phyloP scores from a whole-genome alignment of 495 filamentous ascomycete species.

The Pseudomonodictys pantanalensis region DNA sequence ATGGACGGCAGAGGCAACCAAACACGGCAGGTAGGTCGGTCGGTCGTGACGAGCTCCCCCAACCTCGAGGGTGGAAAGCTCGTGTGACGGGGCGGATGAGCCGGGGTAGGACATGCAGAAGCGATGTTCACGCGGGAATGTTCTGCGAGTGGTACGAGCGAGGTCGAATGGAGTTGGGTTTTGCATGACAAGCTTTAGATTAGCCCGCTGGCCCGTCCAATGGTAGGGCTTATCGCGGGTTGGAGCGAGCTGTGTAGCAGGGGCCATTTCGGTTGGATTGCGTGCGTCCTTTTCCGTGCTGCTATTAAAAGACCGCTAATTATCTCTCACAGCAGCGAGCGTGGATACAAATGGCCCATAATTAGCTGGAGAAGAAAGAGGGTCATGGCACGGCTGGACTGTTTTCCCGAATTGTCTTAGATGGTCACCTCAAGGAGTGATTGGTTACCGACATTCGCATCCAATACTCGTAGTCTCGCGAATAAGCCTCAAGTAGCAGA shows the following conservation, averaged over 20 bases:
- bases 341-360: constrained; percentile 22
- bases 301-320: constrained; percentile 34
- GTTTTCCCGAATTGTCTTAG: background rate
- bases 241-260: constrained; percentile 1
- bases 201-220: constrained; percentile 21
- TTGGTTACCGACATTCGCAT: constrained; percentile 31
- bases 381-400: background rate
- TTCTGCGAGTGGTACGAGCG: constrained; percentile 24
- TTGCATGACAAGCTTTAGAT: constrained; percentile 34
- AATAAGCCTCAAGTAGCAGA: constrained; percentile 25
- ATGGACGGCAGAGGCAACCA: constrained; percentile 6
- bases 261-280: constrained; percentile 19
- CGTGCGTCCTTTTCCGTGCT: constrained; percentile 27
- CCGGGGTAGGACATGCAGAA: constrained; percentile 23
- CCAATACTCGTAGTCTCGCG: constrained; percentile 31
- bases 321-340: background rate
- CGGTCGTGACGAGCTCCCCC: background rate
- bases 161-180: constrained; percentile 6
- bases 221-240: constrained; percentile 30
- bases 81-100: constrained; percentile 21
- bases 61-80: background rate
- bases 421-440: constrained; percentile 6
- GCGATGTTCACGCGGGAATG: constrained; percentile 23
- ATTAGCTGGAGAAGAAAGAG: constrained; percentile 19
- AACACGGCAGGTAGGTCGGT: constrained; percentile 18